Evolutionary conservation across 768 basidiomycete genomes (phyloP), one percentile per base, ranked within the genome.

Genomic region (Cystobasidium ongulense): DNA sequence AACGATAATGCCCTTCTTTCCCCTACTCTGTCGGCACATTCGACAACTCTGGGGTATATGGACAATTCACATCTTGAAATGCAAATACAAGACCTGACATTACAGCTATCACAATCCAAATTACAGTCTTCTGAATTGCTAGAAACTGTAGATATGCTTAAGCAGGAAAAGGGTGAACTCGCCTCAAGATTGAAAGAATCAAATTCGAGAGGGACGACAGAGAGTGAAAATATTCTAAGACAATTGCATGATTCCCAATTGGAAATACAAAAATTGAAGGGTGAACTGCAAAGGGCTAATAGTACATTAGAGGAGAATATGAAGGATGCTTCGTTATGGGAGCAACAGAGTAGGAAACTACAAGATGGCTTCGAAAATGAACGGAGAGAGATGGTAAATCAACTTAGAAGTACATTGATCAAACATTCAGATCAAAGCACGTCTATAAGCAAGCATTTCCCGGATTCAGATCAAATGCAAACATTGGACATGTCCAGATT

Each of bases 361-460:
- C 65, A 52, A 31, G 36, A 54, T n/a, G 15, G 36, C n/a, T 35
- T 54, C 18, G 53, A 71, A 21, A 52, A 29, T 23, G 68, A 71
- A 27, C 2, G 68, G 52, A 23, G 29, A 33, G 27, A 31, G 15
- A 23, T 57, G 50, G 11, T 11, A 8, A 36, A 36, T 36, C 31
- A 13, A 4, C 25, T 71, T 31, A 31, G 23, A 36, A 36, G 36
- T 7, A 71, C 68, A 1, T 29, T 71, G 3, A n/a, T 8, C 15
- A 54, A 43, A 25, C 43, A 61, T 35, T 29, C 41, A 7, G 43
- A 2, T 10, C 8, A 36, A 29, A 5, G 18, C 5, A 10, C 21
- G 5, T n/a, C 41, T 31, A 15, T 67, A 3, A 31, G 36, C 23
- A 3, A 36, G 15, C 43, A 52, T 52, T 3, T 67, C 11, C 50